Base-by-base conservation (phyloP, 768 basidiomycete species). In the Candolleomyces eurysporus region DNA sequence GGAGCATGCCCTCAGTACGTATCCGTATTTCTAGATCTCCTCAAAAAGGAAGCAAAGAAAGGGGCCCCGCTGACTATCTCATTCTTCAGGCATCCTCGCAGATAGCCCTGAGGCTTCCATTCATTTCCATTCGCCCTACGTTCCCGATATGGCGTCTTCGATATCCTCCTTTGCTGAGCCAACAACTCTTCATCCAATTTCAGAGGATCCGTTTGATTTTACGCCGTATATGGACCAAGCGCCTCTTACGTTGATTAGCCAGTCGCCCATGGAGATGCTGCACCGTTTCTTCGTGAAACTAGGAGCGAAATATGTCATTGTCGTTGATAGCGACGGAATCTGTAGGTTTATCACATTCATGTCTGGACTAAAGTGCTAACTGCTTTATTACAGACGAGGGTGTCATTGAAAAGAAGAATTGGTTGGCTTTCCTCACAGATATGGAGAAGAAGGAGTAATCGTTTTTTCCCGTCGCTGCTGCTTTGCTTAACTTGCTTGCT, bases 221-320 rank as follows among this genome's bases (percentile, higher is more conserved):
- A 91, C 88, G 60, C 79, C 87, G 22, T 98, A 94, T 70, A 95
- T 96, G 86, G 93, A 97, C 70, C 86, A 93, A 90, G 94, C 96
- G 1, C 97, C 97, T 0, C 78, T 98, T 59, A 91, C 89, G 0
- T 84, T 98, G 43, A 87, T 88, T 61, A 85, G 84, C 0, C 88
- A 95, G 67, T 89, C 93, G 1, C 93, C 97, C 0, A 79, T 98
- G 71, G 93, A 97, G 73, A 83, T 98, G 53, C 82, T 98, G 0
- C 96, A 98, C 69, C 93, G 93, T 70, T 85, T 96, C 69, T 98
- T 98, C 68, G 89, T 88, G 61, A 98, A 98, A 72, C 84, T 98
- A 19, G 97, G 97, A 0, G 92, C 94, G 11, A 84, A 93, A 65
- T 95, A 96, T 68, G 85, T 98, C 21, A 79, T 98, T 30, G 86